Evolutionary conservation across 148 eudicot genomes (phyloP).

Genomic region (Talinum fruticosum): DNA sequence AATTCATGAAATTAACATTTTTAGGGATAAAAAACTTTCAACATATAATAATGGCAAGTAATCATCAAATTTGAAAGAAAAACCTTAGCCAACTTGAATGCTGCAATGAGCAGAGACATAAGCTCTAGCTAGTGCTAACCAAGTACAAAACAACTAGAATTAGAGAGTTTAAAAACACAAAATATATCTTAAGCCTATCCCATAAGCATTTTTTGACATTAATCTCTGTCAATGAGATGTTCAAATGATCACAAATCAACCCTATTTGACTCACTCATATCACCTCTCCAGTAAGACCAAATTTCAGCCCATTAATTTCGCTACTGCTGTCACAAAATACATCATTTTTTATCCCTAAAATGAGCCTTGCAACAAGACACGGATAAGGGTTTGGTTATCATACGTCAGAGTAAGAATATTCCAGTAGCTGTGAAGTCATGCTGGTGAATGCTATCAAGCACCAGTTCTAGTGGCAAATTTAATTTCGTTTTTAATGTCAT

Average conservation of each 20-base stretch:
- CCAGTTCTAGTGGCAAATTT: background rate
- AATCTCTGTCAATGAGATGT: background rate
- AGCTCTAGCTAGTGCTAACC: background rate
- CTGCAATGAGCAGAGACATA: background rate
- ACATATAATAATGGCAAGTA: background rate
- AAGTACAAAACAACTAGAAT: background rate
- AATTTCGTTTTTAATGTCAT: background rate
- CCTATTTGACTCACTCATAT: background rate
- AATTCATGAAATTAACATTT: background rate
- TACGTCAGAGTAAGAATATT: background rate
- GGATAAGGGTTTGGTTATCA: too few relatives aligned
- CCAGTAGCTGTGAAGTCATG: background rate
- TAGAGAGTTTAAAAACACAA: background rate
- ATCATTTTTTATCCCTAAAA: background rate
- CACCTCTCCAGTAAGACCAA: background rate
- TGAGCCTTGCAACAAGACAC: background rate
- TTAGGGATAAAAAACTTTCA: background rate
- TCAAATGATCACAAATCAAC: background rate
- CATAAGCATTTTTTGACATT: background rate
- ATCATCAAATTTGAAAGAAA: conserved; percentile 2
- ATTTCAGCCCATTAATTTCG: background rate
- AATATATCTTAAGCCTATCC: background rate
- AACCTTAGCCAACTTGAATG: background rate
- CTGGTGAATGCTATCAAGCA: background rate
- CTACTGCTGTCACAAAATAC: background rate